Percentiles rank a stretch among this genome's conserved stretches.
Conservation (phyloP, 1,139 yeast genomes). For the Magnusiomyces sp. region DNA sequence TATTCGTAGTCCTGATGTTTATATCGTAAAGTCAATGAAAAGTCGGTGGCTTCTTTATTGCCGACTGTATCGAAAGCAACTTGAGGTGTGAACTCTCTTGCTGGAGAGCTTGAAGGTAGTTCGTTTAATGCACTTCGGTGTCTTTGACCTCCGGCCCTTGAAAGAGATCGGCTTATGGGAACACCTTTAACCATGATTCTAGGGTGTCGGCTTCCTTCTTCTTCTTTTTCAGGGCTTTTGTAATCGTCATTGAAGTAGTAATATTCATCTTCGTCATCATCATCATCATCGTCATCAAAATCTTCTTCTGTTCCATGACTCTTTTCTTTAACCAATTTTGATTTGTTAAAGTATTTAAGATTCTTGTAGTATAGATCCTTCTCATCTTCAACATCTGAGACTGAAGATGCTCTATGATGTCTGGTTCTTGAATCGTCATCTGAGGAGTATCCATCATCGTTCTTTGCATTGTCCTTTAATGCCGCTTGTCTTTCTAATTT, state of each 20-base stretch:
- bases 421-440: neutral
- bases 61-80: conserved; percentile 50
- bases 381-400: too few relatives aligned
- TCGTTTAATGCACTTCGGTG: too few relatives aligned
- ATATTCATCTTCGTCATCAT: neutral
- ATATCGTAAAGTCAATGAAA: conserved; percentile 44
- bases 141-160: too few relatives aligned
- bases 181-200: too few relatives aligned
- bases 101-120: conserved; percentile 6
- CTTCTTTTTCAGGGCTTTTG: neutral
- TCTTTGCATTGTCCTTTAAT: neutral
- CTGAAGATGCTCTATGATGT: too few relatives aligned
- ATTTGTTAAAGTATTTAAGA: too few relatives aligned
- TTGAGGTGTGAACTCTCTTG: conserved; percentile 26
- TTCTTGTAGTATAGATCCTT: too few relatives aligned
- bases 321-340: too few relatives aligned
- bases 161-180: too few relatives aligned
- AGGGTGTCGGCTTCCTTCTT: too few relatives aligned
- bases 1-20: conserved; percentile 50
- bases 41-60: conserved; percentile 34
- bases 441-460: neutral
- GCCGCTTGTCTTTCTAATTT: too few relatives aligned
- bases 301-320: neutral
- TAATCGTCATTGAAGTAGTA: neutral
- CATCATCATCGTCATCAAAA: neutral